Evolutionary conservation across 83 land plant genomes (phyloP).

Genomic region (Thuja plicata): DNA sequence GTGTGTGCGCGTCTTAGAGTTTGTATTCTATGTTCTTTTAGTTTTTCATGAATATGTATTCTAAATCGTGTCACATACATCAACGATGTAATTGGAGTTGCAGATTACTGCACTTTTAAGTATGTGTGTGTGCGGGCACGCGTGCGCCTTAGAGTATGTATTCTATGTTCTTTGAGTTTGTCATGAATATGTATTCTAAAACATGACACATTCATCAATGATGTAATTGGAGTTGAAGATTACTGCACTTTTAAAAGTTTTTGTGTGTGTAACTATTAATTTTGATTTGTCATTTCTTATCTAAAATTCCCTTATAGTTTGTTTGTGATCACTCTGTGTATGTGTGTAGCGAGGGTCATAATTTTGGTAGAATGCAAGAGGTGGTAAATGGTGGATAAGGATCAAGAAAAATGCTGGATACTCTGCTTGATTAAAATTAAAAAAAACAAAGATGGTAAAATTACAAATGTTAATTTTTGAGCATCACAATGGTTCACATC

Average conservation of each 20-base stretch:
- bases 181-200: not conserved
- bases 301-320: not conserved
- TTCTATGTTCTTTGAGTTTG: not conserved
- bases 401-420: not conserved
- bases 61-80: not conserved
- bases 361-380: not conserved
- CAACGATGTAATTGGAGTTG: not conserved
- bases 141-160: not conserved
- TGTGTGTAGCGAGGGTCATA: not conserved
- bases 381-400: not conserved
- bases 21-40: not conserved
- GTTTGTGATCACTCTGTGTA: not conserved
- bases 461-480: not conserved
- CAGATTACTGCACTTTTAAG: not conserved
- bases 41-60: not conserved
- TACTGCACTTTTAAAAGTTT: too few relatives aligned
- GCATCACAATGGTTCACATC: not conserved
- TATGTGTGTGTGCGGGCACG: not conserved
- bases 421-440: not conserved
- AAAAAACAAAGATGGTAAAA: not conserved
- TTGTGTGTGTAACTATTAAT: not conserved
- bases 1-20: not conserved
- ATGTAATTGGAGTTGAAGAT: too few relatives aligned
- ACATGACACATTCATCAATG: too few relatives aligned
- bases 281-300: not conserved